Conservation (phyloP, 78 protist species). For the Diacronema lutheri region DNA sequence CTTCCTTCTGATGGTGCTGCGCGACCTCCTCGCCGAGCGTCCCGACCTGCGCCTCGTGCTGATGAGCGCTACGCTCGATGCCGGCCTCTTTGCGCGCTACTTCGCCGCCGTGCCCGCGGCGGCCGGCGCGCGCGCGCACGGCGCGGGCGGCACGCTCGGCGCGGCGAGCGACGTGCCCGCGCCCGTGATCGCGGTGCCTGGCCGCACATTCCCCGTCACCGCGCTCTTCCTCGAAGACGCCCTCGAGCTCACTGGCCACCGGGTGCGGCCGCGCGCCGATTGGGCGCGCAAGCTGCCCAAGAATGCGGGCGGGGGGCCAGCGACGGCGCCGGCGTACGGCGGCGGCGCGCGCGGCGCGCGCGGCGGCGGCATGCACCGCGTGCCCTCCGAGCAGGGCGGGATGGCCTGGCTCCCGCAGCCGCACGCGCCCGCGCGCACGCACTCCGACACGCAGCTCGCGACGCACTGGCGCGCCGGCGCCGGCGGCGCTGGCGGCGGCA, state of each 20-base stretch:
- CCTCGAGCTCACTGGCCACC: neutral
- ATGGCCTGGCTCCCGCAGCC: no score
- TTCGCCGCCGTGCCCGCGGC: conserved; percentile 37
- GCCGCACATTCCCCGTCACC: conserved; percentile 68
- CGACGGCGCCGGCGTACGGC: neutral
- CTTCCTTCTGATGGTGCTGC: conserved; percentile 60
- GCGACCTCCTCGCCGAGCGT: conserved; percentile 10
- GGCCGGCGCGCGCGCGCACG: neutral
- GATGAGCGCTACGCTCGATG: conserved; percentile 81
- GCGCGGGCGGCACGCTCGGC: neutral
- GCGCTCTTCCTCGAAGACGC: conserved; percentile 48
- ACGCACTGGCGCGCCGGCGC: no score
- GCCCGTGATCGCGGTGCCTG: conserved; percentile 61
- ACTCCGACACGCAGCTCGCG: no score
- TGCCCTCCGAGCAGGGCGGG: no score
- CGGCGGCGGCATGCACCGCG: neutral
- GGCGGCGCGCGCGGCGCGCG: neutral
- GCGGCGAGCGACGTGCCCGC: neutral
- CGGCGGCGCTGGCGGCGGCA: neutral
- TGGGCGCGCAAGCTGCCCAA: neutral
- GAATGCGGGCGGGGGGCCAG: neutral
- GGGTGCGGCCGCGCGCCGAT: neutral
- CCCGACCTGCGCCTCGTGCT: conserved; percentile 52
- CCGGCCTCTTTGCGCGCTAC: conserved; percentile 65
- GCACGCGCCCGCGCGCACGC: no score